Conservation (phyloP, 1,139 yeast species). For the Candida buenavistaensis region DNA sequence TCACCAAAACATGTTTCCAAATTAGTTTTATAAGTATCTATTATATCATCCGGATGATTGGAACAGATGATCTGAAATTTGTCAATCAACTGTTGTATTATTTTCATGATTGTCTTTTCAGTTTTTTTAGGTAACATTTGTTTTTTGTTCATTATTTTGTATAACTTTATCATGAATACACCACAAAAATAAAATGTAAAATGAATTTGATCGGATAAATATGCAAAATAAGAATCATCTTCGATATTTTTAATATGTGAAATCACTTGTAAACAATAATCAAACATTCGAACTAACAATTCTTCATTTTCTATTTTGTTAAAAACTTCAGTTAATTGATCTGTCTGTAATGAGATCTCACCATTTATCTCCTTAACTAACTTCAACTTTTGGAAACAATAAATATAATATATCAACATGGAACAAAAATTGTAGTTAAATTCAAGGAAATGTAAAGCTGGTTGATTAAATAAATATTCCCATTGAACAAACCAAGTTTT, state of each 20-base stretch:
- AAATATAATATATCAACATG: conserved; percentile 44
- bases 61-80: conserved; percentile 34
- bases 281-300: conserved; percentile 17
- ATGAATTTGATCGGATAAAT: conserved; percentile 67
- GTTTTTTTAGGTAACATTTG: not conserved
- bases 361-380: no score
- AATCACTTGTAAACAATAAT: conserved; percentile 21
- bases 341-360: conserved; percentile 3
- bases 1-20: conserved; percentile 17
- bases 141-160: conserved; percentile 12
- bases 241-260: conserved; percentile 37
- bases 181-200: conserved; percentile 56
- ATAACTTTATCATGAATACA: conserved; percentile 38
- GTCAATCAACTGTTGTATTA: conserved; percentile 23
- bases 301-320: conserved; percentile 2
- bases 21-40: conserved; percentile 30
- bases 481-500: conserved; percentile 67
- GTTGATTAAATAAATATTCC: conserved; percentile 70
- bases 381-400: conserved; percentile 24
- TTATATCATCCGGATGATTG: conserved; percentile 27
- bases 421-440: conserved; percentile 68
- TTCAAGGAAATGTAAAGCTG: conserved; percentile 76
- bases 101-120: conserved; percentile 10
- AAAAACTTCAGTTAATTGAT: conserved; percentile 1
- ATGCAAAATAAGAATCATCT: conserved; percentile 65